Percentiles rank a stretch among this genome's conserved stretches.
These are phyloP conservation scores for Smittium culicis DNA, from an alignment of 371 early-diverging fungal species.

Conservation along the genomic window DNA sequence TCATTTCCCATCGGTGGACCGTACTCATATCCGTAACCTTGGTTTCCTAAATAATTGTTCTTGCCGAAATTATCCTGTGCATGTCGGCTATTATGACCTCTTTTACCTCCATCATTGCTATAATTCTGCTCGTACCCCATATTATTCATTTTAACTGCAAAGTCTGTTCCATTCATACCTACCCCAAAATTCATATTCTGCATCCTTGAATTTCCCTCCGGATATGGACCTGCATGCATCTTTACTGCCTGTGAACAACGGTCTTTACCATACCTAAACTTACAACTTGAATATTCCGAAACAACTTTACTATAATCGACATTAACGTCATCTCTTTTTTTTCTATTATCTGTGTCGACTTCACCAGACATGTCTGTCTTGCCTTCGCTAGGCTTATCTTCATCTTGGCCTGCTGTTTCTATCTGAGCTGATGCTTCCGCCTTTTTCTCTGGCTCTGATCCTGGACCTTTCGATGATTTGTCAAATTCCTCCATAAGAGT, in stretches of 20 bases:
- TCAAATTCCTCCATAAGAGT: not conserved
- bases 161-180: not conserved
- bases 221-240: not conserved
- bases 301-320: not conserved
- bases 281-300: not conserved
- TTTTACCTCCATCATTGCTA: not conserved
- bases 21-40: not conserved
- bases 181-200: not conserved
- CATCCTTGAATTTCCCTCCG: not conserved
- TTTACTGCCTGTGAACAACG: not conserved
- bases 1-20: not conserved
- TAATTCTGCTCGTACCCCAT: not conserved
- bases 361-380: not conserved
- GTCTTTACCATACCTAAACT: slow-evolving; percentile 3
- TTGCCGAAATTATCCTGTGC: too few relatives aligned
- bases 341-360: not conserved
- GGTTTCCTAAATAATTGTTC: too few relatives aligned
- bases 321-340: not conserved
- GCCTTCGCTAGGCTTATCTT: not conserved
- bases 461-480: not conserved
- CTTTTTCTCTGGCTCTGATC: not conserved
- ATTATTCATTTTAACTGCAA: not conserved
- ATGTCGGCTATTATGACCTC: not conserved
- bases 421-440: not conserved
- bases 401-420: not conserved